Evolutionary conservation across 768 basidiomycete genomes (phyloP).

Genomic region (Pleurotus citrinopileatus): DNA sequence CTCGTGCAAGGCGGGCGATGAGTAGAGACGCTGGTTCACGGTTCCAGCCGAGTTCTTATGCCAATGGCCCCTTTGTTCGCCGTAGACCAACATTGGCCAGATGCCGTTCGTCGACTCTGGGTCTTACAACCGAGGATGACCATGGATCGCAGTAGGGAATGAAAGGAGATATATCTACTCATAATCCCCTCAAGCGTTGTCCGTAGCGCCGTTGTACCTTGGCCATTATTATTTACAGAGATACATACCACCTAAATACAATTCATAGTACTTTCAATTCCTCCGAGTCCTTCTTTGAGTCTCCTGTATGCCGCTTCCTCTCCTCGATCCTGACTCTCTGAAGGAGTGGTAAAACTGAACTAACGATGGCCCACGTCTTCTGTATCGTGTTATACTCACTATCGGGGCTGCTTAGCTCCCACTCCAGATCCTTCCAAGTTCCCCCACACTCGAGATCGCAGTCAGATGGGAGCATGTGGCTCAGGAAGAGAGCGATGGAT

Average conservation of each 20-base stretch:
- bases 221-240: no score
- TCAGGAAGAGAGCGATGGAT: constrained; percentile 50
- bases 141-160: no score
- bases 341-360: neutral
- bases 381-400: constrained; percentile 1
- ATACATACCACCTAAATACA: no score
- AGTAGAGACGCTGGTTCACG: neutral
- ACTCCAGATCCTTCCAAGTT: constrained; percentile 2
- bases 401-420: neutral
- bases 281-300: neutral
- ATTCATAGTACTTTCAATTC: no score
- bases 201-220: no score
- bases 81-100: no score
- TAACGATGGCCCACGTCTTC: neutral
- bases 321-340: constrained; percentile 10
- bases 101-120: no score
- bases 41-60: no score
- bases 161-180: no score
- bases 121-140: no score
- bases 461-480: constrained; percentile 42
- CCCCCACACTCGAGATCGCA: constrained; percentile 22
- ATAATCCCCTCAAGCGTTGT: no score
- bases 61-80: no score
- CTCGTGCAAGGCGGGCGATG: constrained; percentile 34
- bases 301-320: neutral